phyloP scores from a whole-genome alignment of 164 flowering plant species.

The Berberis thunbergii region DNA sequence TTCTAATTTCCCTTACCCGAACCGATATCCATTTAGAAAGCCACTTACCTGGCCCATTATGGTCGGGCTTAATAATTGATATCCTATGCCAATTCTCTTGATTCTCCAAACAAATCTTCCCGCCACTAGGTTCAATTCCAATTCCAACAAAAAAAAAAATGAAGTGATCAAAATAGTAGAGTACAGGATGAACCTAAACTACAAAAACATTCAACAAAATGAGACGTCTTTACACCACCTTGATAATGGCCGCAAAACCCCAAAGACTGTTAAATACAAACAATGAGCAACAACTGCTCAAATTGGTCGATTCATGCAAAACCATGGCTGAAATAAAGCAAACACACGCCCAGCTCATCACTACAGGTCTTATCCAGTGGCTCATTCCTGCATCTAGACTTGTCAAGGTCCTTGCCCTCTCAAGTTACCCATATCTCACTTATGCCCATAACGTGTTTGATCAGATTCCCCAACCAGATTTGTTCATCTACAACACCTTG shows the following conservation, averaged over 20 bases:
- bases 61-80: too few relatives aligned
- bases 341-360: conserved; percentile 28
- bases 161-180: too few relatives aligned
- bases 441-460: conserved; percentile 29
- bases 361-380: conserved; percentile 19
- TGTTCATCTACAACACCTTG: conserved; percentile 33
- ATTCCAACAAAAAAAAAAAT: too few relatives aligned
- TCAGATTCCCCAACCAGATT: conserved; percentile 26
- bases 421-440: conserved; percentile 11
- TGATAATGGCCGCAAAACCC: conserved; percentile 7
- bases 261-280: conserved; percentile 15
- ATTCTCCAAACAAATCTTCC: too few relatives aligned
- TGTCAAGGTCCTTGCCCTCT: conserved; percentile 10
- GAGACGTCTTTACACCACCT: conserved; percentile 16
- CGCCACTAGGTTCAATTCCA: too few relatives aligned
- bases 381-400: conserved; percentile 22
- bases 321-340: conserved; percentile 26
- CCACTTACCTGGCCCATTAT: too few relatives aligned
- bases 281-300: conserved; percentile 11
- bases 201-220: neutral
- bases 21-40: too few relatives aligned
- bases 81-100: too few relatives aligned
- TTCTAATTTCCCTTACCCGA: too few relatives aligned
- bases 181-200: too few relatives aligned
- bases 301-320: conserved; percentile 22